phyloP scores from a whole-genome alignment of 345 rosid genomes.

The Eucalyptus sp. region DNA sequence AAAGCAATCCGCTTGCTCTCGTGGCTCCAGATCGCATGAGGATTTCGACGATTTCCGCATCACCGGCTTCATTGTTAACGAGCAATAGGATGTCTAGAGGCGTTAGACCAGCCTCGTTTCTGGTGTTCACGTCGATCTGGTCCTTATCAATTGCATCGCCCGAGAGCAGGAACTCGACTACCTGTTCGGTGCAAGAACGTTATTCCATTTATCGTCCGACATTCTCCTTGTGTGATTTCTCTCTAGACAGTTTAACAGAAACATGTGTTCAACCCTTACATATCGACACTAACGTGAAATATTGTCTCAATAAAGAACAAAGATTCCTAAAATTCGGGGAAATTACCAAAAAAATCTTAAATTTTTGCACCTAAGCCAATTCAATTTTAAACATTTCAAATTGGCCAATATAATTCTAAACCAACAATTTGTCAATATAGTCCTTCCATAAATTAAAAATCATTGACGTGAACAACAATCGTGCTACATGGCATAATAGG shows the following conservation, averaged over 20 bases:
- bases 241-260: background rate
- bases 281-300: background rate
- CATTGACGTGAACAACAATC: no score
- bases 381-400: no score
- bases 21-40: slow-evolving; percentile 6
- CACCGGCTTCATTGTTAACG: slow-evolving; percentile 12
- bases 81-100: slow-evolving; percentile 5
- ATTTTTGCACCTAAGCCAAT: no score
- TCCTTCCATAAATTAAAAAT: no score
- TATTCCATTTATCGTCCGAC: background rate
- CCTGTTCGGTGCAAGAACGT: background rate
- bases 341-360: no score
- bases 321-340: background rate
- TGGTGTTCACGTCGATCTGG: no score
- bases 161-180: background rate
- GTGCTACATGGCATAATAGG: no score
- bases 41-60: slow-evolving; percentile 6
- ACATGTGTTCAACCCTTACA: background rate
- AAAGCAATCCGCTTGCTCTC: background rate
- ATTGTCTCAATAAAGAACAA: background rate
- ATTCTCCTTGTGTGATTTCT: background rate
- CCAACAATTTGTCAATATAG: no score
- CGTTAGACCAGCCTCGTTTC: background rate
- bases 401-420: no score
- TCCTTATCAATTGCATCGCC: no score